Conservation (phyloP, 345 rosid genomes). For the Triadica sebifera region DNA sequence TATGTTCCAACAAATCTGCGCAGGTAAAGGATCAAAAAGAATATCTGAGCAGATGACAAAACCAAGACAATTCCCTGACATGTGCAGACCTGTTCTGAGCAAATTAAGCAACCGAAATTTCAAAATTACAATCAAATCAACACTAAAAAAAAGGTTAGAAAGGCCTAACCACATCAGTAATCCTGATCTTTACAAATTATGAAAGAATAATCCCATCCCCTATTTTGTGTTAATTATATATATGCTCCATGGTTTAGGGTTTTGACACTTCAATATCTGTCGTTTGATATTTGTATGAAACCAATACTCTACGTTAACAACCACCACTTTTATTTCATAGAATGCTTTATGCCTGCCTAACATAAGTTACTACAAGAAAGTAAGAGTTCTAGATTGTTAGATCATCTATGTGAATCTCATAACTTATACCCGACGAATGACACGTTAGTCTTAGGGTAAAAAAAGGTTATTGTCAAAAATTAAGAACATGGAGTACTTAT, state of each 20-base stretch:
- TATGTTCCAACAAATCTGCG: not conserved
- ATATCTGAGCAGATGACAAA: not conserved
- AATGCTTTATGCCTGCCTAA: too few species aligned
- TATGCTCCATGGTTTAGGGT: too few species aligned
- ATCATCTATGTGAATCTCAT: too few species aligned
- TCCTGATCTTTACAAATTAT: not conserved
- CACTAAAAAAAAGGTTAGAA: not conserved
- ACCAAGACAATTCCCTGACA: not conserved
- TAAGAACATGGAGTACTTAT: too few species aligned
- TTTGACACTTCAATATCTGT: not conserved
- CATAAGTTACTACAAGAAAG: too few species aligned
- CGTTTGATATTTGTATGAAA: not conserved
- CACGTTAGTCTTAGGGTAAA: too few species aligned
- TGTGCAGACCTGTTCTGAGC: not conserved
- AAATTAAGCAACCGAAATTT: not conserved
- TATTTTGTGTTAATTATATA: not conserved
- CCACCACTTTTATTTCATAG: too few species aligned
- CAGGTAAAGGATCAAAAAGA: too few species aligned
- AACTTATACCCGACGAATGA: too few species aligned
- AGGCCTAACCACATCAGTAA: not conserved
- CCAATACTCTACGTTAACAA: too few species aligned
- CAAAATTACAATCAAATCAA: not conserved
- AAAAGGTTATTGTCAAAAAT: too few species aligned
- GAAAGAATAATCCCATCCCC: not conserved
- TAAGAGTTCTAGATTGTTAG: too few species aligned